Conservation (phyloP, 306 rosid species). For the Parietaria judaica region DNA sequence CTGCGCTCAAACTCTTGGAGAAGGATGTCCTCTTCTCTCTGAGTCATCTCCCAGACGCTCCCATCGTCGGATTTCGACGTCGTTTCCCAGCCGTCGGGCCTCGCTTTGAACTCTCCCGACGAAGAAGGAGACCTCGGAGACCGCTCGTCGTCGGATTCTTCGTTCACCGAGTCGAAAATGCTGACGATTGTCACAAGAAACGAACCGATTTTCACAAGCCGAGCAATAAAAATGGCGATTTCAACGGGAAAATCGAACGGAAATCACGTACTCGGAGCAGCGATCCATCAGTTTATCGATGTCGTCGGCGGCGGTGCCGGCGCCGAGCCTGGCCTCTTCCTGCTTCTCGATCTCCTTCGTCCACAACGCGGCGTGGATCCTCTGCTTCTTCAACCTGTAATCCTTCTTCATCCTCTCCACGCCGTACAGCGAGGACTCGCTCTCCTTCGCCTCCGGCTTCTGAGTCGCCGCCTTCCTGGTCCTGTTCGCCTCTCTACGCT, state of each 20-base stretch:
- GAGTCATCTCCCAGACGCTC: constrained; percentile 92
- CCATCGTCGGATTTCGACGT: constrained; percentile 59
- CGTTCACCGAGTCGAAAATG: constrained; percentile 55
- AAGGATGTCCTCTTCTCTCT: constrained; percentile 90
- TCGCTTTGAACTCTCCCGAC: constrained; percentile 48
- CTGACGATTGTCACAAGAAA: constrained; percentile 22
- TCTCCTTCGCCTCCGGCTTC: constrained; percentile 8
- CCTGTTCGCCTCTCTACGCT: constrained; percentile 50
- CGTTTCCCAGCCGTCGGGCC: constrained; percentile 99
- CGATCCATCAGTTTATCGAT: constrained; percentile 82
- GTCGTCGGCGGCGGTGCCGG: constrained; percentile 41
- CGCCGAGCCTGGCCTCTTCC: constrained; percentile 72
- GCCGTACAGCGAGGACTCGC: constrained; percentile 44
- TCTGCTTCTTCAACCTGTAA: constrained; percentile 81
- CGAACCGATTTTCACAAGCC: neutral
- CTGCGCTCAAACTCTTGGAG: constrained; percentile 94
- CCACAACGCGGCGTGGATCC: constrained; percentile 84
- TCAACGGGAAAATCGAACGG: neutral
- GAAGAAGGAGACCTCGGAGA: constrained; percentile 32
- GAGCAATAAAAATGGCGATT: neutral
- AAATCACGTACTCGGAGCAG: constrained; percentile 61
- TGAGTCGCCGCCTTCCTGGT: constrained; percentile 14
- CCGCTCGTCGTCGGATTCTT: constrained; percentile 45
- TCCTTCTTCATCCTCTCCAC: constrained; percentile 81
- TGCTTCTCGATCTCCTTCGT: constrained; percentile 85